Evolutionary conservation across 768 basidiomycete genomes (phyloP), one percentile per base, ranked within the genome.

Genomic region (Boletus rex-veris): DNA sequence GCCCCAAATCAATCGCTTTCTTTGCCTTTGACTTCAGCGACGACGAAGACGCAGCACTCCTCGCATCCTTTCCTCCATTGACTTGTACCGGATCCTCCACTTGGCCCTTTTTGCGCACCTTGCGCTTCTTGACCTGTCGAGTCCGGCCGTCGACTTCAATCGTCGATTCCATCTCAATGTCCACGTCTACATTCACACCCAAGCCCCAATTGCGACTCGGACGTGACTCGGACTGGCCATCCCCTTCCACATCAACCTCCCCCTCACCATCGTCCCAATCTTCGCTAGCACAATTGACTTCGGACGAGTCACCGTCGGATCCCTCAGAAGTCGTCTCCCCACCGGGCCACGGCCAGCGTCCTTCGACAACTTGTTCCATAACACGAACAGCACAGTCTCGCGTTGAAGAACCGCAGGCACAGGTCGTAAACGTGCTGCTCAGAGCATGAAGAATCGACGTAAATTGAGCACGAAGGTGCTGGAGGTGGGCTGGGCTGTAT

Each of bases 401-500:
- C 5, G 84, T 77, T 6, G 74, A 74, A 10, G 79, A 74, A 7
- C 88, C 88, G 58, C 88, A 90, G 0, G 88, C 88, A 50, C 88
- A 90, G 1, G 85, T 84, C 4, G 84, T 83, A 62, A 89, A 90
- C 0, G 84, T 86, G 16, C 83, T 83, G 7, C 81, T 75, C 48
- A 90, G 77, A 7, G 85, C 77, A 50, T 88, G 85, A 0, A 90
- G 77, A 64, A 89, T 83, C 24, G 83, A 81, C 0, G 84, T 77
- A 72, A 88, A 81, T 61, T 88, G 87, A 28, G 78, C 71, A 37
- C 82, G 82, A 15, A 87, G 75, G 55, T 82, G 80, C 18, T 73
- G 64, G 21, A 82, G 59, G 48, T 81, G 76, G 19, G 72, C 73
- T 2, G 78, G 74, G 33, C 79, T 85, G 61, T 48, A 30, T n/a